Evolutionary conservation across 345 rosid genomes (phyloP), one percentile per base, ranked within the genome.

Genomic region (Eucalyptus guilfoylei): DNA sequence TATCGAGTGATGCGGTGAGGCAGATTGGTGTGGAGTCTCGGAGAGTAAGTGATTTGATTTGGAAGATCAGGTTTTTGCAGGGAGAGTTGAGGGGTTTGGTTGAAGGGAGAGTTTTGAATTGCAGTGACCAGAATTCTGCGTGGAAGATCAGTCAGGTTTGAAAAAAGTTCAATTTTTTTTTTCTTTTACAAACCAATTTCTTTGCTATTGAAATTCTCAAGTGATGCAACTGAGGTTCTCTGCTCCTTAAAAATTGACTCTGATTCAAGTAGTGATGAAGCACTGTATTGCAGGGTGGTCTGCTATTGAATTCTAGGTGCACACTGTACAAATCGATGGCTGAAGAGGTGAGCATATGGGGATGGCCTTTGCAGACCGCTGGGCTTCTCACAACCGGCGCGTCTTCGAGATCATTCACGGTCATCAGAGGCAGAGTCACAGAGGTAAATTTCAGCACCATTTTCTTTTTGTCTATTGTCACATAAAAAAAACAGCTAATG

Each of bases 301-400:
- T 91, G 62, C 90, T 94, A 44, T 91, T 96, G 94, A 91, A 89
- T 86, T 97, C 97, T 11, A 91, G 91, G 86, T 98, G 99, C 89
- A 87, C 93, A 11, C 85, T 98, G 91, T 96, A 94, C 85, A 96
- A 95, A 89, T 97, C 99, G 5, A 81, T 88, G n/a, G 83, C 85
- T 19, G 99, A 97, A 92, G 99, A 97, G 88, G 97, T 98, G 49
- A 94, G 94, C 91, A 90, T 97, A 67, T 96, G 99, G 99, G 99
- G 98, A 42, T 98, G 99, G 99, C 99, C 99, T 88, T 89, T 98
- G 91, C 99, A 96, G 72, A 95, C 97, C 1, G 95, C 97, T 4
- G 98, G 98, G 42, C 89, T 97, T 94, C 94, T 94, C 86, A 48
- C 90, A 44, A 87, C 96, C 23, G 95, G 96, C 32, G 89, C 92